Evolutionary conservation across 495 filamentous ascomycete species (phyloP).

Genomic region (Cairneyella variabilis): DNA sequence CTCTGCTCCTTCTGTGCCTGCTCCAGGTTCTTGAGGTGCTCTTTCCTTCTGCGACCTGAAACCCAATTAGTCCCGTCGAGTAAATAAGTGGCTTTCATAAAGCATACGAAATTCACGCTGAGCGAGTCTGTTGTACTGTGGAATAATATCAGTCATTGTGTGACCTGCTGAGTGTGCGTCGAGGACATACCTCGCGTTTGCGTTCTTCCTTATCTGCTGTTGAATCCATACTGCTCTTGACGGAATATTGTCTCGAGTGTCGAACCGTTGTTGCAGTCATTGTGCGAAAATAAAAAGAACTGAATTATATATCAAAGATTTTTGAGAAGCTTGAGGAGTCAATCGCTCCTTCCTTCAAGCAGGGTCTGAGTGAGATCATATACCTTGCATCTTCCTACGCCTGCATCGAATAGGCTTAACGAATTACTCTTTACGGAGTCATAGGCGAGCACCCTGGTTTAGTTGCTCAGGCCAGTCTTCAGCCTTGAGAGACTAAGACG

Average conservation of each 20-base stretch:
- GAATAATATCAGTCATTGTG: background rate
- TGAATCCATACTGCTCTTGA: conserved; percentile 22
- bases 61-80: conserved; percentile 3
- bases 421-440: conserved; percentile 1
- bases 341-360: conserved; percentile 17
- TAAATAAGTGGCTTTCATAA: background rate
- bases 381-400: conserved; percentile 19
- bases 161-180: too few species aligned
- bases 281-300: conserved; percentile 6
- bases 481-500: conserved; percentile 16
- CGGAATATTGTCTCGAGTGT: conserved; percentile 18
- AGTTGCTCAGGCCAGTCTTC: conserved; percentile 1
- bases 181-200: conserved; percentile 27
- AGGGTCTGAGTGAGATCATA: conserved; percentile 18
- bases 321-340: background rate
- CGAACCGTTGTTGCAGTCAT: conserved; percentile 15
- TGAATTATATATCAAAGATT: conserved; percentile 5
- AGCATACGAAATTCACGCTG: conserved; percentile 32
- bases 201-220: conserved; percentile 29
- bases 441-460: background rate
- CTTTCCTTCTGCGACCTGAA: conserved; percentile 34
- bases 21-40: conserved; percentile 36
- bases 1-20: conserved; percentile 32
- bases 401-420: conserved; percentile 10
- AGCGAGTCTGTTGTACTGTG: conserved; percentile 30